These are phyloP conservation scores for Beauveria scarabaeidicola DNA, from an alignment of 2,329 filamentous ascomycete species.

Conservation along the genomic window DNA sequence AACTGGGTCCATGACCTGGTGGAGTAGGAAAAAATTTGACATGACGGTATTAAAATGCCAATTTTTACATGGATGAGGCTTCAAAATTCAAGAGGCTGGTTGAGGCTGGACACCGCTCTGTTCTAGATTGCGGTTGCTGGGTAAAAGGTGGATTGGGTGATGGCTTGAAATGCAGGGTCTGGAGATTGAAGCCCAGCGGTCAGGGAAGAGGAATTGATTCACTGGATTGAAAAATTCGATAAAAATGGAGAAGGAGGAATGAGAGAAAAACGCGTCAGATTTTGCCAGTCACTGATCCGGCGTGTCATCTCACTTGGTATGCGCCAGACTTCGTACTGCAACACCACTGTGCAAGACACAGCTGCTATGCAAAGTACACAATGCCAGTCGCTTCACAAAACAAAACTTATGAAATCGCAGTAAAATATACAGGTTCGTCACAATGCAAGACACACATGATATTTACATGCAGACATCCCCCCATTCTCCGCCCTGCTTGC, in stretches of 20 bases:
- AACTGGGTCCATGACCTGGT: not conserved
- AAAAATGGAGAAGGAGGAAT: not conserved
- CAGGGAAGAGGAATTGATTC: not conserved
- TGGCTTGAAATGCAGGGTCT: conserved; percentile 10
- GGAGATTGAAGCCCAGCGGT: conserved; percentile 10
- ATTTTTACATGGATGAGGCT: not conserved
- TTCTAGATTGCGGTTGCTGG: conserved; percentile 6
- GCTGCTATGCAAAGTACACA: not conserved
- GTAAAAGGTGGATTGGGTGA: conserved; percentile 8
- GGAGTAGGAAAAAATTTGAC: not conserved
- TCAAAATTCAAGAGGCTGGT: not conserved
- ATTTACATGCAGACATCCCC: too few species aligned
- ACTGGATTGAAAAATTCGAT: too few species aligned
- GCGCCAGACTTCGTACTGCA: not conserved
- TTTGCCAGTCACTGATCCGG: not conserved
- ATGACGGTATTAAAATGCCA: not conserved
- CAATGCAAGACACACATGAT: too few species aligned
- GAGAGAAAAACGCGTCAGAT: not conserved
- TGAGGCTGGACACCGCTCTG: not conserved
- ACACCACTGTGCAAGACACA: not conserved
- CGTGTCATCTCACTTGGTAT: not conserved
- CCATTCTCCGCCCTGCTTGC: not conserved
- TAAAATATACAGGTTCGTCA: not conserved
- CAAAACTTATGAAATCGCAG: not conserved
- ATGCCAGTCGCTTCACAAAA: not conserved